A percentile compares a stretch with the other conserved stretches of the same genome.
Evolutionary conservation across 768 basidiomycete species (phyloP).

Genomic region (Podaxis mareebaensis): DNA sequence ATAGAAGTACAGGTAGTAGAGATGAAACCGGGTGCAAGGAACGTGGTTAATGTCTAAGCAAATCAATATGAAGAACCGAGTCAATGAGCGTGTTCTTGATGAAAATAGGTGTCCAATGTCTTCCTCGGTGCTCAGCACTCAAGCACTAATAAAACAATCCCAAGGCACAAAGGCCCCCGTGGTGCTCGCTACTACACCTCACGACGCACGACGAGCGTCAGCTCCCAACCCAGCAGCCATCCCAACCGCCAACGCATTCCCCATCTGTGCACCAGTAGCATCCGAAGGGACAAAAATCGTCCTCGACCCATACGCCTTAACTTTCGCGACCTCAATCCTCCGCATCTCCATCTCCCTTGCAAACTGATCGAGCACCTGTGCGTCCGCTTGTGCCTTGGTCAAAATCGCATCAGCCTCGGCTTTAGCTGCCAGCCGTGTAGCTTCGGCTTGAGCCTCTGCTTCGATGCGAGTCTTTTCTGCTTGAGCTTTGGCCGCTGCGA

Average conservation of each 20-base stretch:
- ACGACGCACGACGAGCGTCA: constrained; percentile 25
- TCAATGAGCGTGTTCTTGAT: too few relatives aligned
- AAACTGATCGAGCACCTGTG: constrained; percentile 59
- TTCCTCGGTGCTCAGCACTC: too few relatives aligned
- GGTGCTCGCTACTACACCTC: not conserved
- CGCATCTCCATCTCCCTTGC: constrained; percentile 78
- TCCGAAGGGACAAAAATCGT: constrained; percentile 74
- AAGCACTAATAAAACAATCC: too few relatives aligned
- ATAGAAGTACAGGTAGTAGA: too few relatives aligned
- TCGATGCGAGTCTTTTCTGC: constrained; percentile 72
- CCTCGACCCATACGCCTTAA: constrained; percentile 67
- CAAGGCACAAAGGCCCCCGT: too few relatives aligned
- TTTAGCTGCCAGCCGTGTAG: constrained; percentile 70
- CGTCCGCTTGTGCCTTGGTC: constrained; percentile 65
- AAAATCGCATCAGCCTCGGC: constrained; percentile 73
- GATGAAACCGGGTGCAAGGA: too few relatives aligned
- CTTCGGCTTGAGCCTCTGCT: constrained; percentile 77
- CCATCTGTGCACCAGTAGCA: constrained; percentile 56
- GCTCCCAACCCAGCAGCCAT: constrained; percentile 69
- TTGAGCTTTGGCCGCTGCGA: constrained; percentile 73
- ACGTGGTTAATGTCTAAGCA: too few relatives aligned
- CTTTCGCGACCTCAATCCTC: constrained; percentile 61
- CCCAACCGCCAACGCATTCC: constrained; percentile 62
- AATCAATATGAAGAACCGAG: too few relatives aligned
- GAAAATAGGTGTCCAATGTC: too few relatives aligned